phyloP scores from a whole-genome alignment of 768 basidiomycete genomes.

The Lentinula sp. region DNA sequence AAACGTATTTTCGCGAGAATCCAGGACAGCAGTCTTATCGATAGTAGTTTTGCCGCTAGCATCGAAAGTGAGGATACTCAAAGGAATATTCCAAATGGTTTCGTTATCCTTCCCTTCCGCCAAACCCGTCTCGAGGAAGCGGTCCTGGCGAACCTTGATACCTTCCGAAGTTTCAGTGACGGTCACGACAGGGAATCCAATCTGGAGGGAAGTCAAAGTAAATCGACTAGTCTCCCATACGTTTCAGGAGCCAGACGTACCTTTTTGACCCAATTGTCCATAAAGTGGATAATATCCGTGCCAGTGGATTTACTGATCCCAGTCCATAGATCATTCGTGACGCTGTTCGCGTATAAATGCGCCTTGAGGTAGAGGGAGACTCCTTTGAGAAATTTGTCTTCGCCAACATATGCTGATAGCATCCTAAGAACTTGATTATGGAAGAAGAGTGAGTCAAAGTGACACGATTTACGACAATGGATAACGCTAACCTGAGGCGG shows the following conservation, averaged over 20 bases:
- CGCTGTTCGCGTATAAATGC: conserved; percentile 59
- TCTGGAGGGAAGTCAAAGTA: conserved; percentile 22
- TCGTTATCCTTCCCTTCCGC: conserved; percentile 58
- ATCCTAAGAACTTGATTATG: conserved; percentile 54
- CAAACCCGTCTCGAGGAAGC: conserved; percentile 67
- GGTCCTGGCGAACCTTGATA: conserved; percentile 60
- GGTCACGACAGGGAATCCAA: conserved; percentile 68
- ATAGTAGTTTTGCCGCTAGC: conserved; percentile 37
- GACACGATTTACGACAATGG: neutral
- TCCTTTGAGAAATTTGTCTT: conserved; percentile 60
- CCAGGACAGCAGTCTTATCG: conserved; percentile 47
- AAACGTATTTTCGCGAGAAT: conserved; percentile 46
- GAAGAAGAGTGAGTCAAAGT: neutral
- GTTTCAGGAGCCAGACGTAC: conserved; percentile 15
- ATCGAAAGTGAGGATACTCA: conserved; percentile 48
- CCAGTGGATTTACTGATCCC: conserved; percentile 60
- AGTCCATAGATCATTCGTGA: conserved; percentile 61
- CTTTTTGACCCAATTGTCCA: conserved; percentile 69
- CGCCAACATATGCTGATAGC: conserved; percentile 60
- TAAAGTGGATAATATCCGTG: conserved; percentile 54
- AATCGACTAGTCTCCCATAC: neutral
- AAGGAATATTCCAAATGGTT: conserved; percentile 64
- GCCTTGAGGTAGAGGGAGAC: conserved; percentile 71
- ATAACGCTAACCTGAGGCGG: conserved; percentile 35
- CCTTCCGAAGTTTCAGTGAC: conserved; percentile 53